Evolutionary conservation across 2,329 filamentous ascomycete species (phyloP).

Genomic region (Colletotrichum siamense): DNA sequence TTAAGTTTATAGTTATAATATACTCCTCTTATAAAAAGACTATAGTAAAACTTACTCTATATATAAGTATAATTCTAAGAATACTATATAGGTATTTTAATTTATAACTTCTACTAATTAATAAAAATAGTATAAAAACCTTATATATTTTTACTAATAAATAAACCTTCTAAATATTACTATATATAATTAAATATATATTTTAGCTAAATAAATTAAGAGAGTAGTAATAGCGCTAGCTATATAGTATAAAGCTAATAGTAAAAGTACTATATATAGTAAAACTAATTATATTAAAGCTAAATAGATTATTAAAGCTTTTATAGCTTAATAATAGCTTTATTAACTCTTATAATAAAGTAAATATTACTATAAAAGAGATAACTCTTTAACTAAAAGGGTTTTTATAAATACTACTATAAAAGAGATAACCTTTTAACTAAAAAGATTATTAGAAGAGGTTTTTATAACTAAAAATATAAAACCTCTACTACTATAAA

Average conservation of each 20-base stretch:
- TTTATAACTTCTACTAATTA: background rate
- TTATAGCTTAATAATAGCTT: background rate
- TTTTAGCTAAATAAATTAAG: background rate
- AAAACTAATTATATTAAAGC: background rate
- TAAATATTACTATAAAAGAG: no score
- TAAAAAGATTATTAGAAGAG: background rate
- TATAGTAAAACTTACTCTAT: no score
- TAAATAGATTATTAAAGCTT: background rate
- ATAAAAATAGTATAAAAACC: no score
- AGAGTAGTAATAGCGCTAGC: background rate
- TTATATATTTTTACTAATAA: background rate
- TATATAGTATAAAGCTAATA: background rate
- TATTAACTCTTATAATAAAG: no score
- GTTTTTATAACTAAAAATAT: no score
- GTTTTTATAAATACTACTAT: no score
- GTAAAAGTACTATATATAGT: background rate
- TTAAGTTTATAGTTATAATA: no score
- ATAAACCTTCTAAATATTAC: background rate
- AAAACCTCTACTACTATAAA: no score
- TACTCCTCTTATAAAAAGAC: no score
- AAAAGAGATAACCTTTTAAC: no score
- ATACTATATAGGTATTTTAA: background rate
- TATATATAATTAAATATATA: background rate
- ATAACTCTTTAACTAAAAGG: no score
- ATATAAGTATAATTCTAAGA: background rate